These are phyloP conservation scores for Microcyclosporella mali DNA, from an alignment of 2,329 filamentous ascomycete genomes.

Conservation along the genomic window DNA sequence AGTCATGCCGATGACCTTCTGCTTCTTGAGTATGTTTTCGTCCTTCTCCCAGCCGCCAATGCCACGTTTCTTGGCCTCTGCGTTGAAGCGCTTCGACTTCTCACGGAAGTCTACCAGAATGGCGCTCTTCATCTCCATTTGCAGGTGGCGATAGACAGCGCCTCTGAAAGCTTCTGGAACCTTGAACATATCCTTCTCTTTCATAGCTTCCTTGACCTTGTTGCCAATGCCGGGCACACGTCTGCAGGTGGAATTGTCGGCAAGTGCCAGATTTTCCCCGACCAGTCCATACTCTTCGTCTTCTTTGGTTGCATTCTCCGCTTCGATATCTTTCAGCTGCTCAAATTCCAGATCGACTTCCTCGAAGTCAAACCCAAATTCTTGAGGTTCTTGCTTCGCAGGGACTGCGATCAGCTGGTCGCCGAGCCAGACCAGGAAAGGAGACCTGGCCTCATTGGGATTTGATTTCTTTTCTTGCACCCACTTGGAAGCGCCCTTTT, in stretches of 20 bases:
- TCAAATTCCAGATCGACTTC: slow-evolving; percentile 58
- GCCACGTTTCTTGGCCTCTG: slow-evolving; percentile 48
- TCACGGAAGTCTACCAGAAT: slow-evolving; percentile 45
- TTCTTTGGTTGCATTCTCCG: slow-evolving; percentile 46
- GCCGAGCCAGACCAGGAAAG: slow-evolving; percentile 54
- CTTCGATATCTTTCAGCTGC: slow-evolving; percentile 55
- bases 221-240: slow-evolving; percentile 23
- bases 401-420: slow-evolving; percentile 44
- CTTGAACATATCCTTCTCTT: slow-evolving; percentile 53
- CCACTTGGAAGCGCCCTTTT: slow-evolving; percentile 40
- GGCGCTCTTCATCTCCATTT: slow-evolving; percentile 47
- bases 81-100: slow-evolving; percentile 46
- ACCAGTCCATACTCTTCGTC: slow-evolving; percentile 34
- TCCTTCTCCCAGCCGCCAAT: slow-evolving; percentile 56
- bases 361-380: slow-evolving; percentile 50
- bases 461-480: slow-evolving; percentile 23
- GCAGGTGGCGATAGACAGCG: slow-evolving; percentile 60
- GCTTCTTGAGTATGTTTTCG: slow-evolving; percentile 53
- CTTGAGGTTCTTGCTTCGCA: slow-evolving; percentile 41
- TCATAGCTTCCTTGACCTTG: slow-evolving; percentile 34
- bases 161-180: slow-evolving; percentile 54
- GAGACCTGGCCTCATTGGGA: slow-evolving; percentile 18
- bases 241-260: slow-evolving; percentile 37
- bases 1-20: slow-evolving; percentile 61
- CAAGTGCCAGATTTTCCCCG: slow-evolving; percentile 25